A percentile compares a stretch with the other conserved stretches of the same genome.
phyloP scores from a whole-genome alignment of 2,329 filamentous ascomycete species.

The Stagonosporopsis vannaccii region DNA sequence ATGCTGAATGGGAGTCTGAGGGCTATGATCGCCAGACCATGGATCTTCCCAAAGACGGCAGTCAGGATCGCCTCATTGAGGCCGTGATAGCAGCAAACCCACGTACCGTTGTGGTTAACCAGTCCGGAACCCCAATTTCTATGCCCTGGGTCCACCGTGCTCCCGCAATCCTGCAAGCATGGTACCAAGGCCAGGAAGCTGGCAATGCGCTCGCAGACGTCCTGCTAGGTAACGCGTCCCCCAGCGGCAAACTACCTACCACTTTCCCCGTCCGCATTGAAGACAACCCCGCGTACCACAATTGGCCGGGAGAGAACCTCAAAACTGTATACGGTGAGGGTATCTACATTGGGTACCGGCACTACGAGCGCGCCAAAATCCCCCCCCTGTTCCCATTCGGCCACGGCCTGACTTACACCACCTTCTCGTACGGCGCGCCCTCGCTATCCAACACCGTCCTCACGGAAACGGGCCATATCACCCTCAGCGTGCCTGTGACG shows the following conservation, averaged over 20 bases:
- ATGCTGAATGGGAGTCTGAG: constrained; percentile 79
- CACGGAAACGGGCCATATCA: constrained; percentile 54
- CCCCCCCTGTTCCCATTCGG: constrained; percentile 76
- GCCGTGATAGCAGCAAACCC: constrained; percentile 71
- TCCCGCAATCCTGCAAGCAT: constrained; percentile 74
- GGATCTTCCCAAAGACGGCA: constrained; percentile 64
- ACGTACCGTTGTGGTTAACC: constrained; percentile 74
- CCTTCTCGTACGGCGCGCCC: constrained; percentile 69
- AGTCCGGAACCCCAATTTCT: constrained; percentile 75
- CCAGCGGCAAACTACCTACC: constrained; percentile 76
- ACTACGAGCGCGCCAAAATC: constrained; percentile 70
- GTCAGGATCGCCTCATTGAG: constrained; percentile 69
- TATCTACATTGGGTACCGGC: constrained; percentile 74
- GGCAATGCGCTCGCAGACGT: constrained; percentile 83
- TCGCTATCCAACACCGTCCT: constrained; percentile 60
- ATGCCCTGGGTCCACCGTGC: constrained; percentile 74
- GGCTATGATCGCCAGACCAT: constrained; percentile 70
- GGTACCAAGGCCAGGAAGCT: constrained; percentile 88
- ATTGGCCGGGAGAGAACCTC: constrained; percentile 75
- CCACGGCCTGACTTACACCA: constrained; percentile 79
- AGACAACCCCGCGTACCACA: constrained; percentile 74
- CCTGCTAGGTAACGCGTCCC: constrained; percentile 75
- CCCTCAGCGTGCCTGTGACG: constrained; percentile 58
- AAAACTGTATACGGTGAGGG: constrained; percentile 76
- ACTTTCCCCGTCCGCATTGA: constrained; percentile 68